Base-by-base conservation (phyloP, 2,329 filamentous ascomycete species). In the Calonectria crousiana region DNA sequence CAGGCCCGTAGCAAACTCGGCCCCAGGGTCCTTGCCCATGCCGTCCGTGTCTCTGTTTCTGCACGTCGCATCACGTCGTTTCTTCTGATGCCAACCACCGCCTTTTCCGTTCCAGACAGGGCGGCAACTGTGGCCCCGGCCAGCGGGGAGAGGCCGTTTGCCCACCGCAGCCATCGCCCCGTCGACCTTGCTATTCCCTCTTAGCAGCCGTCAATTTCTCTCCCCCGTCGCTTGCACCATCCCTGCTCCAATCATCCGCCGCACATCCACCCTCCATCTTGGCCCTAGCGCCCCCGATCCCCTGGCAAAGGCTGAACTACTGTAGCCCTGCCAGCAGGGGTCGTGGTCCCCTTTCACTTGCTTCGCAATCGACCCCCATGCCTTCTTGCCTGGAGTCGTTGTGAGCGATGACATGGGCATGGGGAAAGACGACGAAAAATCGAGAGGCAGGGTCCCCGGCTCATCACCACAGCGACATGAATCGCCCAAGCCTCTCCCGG, bases 221-320 rank as follows among this genome's bases (percentile, higher is more conserved):
- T 56, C 34, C 36, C 6, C 32, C 38, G 16, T 38, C 30, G 65
- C 26, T 30, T 34, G 32, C 64, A 32, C 32, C 44, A 56, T 53
- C 65, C 65, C 23, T 67, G 65, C 65, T 67, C 65, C 65, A 67
- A 67, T 67, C 65, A 44, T 26, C 65, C 65, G 49, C 65, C 47
- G 49, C 13, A 53, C 49, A 44, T 30, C 65, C 65, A 67, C 65
- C 65, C 65, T 53, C 65, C 47, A 41, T 28, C 23, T 34, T 41
- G 52, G 36, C 47, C 32, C 65, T 67, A 53, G 65, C 49, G 65
- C 49, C 65, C 26, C 28, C 14, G 18, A 10, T 47, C 60, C 60
- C 60, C 60, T 65, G 60, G 28, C 49, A 36, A 62, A 41, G 56
- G 56, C 56, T 62, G 49, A 67, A 41, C 65, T 51, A 32, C 30